Evolutionary conservation across 2,329 filamentous ascomycete species (phyloP).

Genomic region (Aspergillus quadrilineatus): DNA sequence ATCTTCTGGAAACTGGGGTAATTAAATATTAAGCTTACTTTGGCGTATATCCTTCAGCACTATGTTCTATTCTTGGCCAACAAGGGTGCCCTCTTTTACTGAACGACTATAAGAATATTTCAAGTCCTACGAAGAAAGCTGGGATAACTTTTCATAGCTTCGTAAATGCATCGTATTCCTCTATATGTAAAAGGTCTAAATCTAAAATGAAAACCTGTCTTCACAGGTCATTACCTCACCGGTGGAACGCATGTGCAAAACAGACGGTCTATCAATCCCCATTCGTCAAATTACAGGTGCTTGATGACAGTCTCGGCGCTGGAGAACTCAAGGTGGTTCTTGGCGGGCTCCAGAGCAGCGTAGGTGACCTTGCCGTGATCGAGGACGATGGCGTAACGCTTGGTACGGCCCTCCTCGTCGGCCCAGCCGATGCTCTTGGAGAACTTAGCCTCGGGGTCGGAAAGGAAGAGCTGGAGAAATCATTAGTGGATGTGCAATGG

Average conservation of each 20-base stretch:
- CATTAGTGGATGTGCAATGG: background rate
- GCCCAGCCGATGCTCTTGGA: slow-evolving; percentile 76
- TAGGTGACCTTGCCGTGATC: slow-evolving; percentile 83
- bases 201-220: slow-evolving; percentile 17
- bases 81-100: slow-evolving; percentile 4
- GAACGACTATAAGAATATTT: background rate
- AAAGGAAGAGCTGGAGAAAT: slow-evolving; percentile 65
- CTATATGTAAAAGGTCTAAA: slow-evolving; percentile 23
- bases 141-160: slow-evolving; percentile 24
- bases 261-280: slow-evolving; percentile 14
- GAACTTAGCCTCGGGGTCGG: slow-evolving; percentile 71
- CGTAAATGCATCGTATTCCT: slow-evolving; percentile 26
- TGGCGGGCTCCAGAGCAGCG: slow-evolving; percentile 67
- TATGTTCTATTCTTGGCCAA: slow-evolving; percentile 1
- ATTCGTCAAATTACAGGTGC: slow-evolving; percentile 33
- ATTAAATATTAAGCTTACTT: slow-evolving; percentile 17
- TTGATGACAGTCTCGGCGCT: slow-evolving; percentile 40
- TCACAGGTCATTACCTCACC: slow-evolving; percentile 21
- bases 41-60: background rate
- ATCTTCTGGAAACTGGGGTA: slow-evolving; percentile 19
- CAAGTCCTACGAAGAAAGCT: background rate
- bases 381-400: slow-evolving; percentile 75
- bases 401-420: slow-evolving; percentile 68
- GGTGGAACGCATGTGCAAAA: slow-evolving; percentile 15
- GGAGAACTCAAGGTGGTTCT: slow-evolving; percentile 43